Evolutionary conservation across 257 asterid species (phyloP).

Genomic region (Solanum phureja): DNA sequence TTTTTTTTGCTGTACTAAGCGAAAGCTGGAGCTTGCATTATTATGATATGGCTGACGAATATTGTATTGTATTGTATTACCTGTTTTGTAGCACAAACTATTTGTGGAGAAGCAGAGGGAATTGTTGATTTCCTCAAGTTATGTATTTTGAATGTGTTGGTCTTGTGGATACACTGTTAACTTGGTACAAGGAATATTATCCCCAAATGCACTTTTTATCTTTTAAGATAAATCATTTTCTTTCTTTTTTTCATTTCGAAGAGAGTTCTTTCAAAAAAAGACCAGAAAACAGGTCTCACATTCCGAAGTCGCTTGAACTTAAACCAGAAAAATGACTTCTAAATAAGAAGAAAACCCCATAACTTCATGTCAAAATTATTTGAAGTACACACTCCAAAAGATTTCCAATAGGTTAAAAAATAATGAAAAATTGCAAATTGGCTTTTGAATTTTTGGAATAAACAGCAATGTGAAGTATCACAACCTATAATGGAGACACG

Average conservation of each 20-base stretch:
- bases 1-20: background rate
- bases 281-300: background rate
- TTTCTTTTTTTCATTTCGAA: background rate
- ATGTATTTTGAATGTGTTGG: background rate
- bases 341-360: background rate
- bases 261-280: background rate
- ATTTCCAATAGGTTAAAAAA: background rate
- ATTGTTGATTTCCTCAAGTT: slow-evolving; percentile 41
- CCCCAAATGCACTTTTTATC: background rate
- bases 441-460: background rate
- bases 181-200: background rate
- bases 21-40: background rate
- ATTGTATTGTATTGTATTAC: background rate
- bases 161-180: background rate
- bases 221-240: background rate
- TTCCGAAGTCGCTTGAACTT: background rate
- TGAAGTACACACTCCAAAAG: background rate
- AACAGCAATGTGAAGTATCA: background rate
- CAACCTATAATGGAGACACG: background rate
- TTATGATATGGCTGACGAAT: background rate
- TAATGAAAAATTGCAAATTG: background rate
- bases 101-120: slow-evolving; percentile 17
- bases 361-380: background rate
- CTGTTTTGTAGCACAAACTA: background rate
- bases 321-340: background rate